Percentiles rank a stretch among this genome's conserved stretches.
Evolutionary conservation across 1,284 basidiomycete genomes (phyloP).

Genomic region (Stygiomarasmius scandens): DNA sequence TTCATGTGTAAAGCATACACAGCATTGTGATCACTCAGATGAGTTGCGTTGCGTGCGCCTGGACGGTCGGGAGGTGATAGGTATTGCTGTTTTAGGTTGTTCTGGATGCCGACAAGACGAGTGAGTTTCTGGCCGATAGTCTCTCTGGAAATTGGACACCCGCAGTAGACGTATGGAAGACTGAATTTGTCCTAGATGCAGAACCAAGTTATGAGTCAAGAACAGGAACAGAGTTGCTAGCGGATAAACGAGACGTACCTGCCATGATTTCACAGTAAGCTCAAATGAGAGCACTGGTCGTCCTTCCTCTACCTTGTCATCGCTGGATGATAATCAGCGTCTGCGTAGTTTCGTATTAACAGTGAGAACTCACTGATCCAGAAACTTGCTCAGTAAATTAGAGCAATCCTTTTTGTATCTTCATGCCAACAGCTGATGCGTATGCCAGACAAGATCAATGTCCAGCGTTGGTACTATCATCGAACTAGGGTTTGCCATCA

Average conservation of each 20-base stretch:
- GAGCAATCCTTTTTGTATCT: slow-evolving; percentile 36
- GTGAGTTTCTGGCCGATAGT: slow-evolving; percentile 42
- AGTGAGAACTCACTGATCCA: slow-evolving; percentile 41
- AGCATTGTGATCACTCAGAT: slow-evolving; percentile 50
- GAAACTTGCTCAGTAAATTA: slow-evolving; percentile 31
- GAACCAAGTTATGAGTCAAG: no score
- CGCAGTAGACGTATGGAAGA: slow-evolving; percentile 47
- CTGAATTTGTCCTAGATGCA: slow-evolving; percentile 41
- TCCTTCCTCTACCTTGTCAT: slow-evolving; percentile 50
- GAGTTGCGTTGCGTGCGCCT: slow-evolving; percentile 39
- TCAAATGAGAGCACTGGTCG: slow-evolving; percentile 46
- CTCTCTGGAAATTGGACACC: slow-evolving; percentile 34
- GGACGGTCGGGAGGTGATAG: slow-evolving; percentile 27
- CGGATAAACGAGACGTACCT: no score
- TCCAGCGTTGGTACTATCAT: slow-evolving; percentile 51
- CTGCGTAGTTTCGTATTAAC: neutral
- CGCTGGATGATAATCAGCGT: slow-evolving; percentile 27
- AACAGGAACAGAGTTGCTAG: no score
- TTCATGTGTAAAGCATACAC: slow-evolving; percentile 26
- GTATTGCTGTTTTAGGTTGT: slow-evolving; percentile 25
- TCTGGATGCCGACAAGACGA: slow-evolving; percentile 27
- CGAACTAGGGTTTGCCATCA: slow-evolving; percentile 32
- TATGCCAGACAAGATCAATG: slow-evolving; percentile 50
- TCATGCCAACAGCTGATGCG: slow-evolving; percentile 40
- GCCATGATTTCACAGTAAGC: slow-evolving; percentile 47